Evolutionary conservation across 345 rosid genomes (phyloP).

Genomic region (Microcos paniculata): DNA sequence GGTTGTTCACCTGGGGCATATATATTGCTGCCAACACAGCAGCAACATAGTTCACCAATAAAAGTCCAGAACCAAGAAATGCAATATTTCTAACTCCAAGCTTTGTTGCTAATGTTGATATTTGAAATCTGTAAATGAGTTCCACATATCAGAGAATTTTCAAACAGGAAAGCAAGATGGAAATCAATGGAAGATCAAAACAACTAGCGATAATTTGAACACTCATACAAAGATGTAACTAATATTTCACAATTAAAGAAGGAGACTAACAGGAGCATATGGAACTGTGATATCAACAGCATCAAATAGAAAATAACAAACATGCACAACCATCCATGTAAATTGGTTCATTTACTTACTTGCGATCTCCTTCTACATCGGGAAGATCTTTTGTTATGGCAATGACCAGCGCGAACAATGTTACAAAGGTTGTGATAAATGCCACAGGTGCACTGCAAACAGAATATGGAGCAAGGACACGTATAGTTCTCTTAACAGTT

Average conservation of each 20-base stretch:
- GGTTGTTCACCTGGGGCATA: conserved; percentile 76
- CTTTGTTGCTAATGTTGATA: conserved; percentile 88
- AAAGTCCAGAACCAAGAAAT: conserved; percentile 82
- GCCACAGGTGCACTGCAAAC: conserved; percentile 88
- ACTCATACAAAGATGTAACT: background rate
- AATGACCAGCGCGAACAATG: conserved; percentile 86
- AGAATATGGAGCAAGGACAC: conserved; percentile 11
- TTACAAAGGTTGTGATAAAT: conserved; percentile 89
- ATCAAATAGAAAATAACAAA: conserved; percentile 8
- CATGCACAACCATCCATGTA: background rate
- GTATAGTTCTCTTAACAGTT: conserved; percentile 17
- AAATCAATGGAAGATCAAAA: conserved; percentile 7
- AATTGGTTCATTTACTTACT: conserved; percentile 46
- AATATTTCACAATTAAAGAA: background rate
- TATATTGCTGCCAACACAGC: conserved; percentile 74
- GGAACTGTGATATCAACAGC: background rate
- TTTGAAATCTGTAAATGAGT: conserved; percentile 64
- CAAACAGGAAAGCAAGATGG: background rate
- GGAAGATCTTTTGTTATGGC: conserved; percentile 97
- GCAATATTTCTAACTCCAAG: conserved; percentile 96
- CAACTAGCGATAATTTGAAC: background rate
- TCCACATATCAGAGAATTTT: background rate
- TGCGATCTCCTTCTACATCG: conserved; percentile 96
- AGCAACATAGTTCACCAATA: conserved; percentile 75
- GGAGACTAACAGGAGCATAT: background rate